Base-by-base conservation (phyloP, 805 yeast species). In the Barnettozyma sucrosica region DNA sequence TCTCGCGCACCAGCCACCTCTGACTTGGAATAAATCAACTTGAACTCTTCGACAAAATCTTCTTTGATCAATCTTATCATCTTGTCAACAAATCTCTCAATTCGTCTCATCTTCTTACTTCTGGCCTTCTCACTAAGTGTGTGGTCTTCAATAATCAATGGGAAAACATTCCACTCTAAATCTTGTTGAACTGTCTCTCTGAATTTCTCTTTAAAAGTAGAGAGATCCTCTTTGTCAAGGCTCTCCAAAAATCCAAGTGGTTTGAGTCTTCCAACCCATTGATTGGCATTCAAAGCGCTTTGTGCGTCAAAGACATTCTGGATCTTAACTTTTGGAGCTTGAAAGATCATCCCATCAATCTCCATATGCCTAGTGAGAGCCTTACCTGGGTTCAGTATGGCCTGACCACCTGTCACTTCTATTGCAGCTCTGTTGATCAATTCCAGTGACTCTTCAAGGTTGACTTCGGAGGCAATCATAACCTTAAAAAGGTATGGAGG, bases 181-280 rank as follows among this genome's bases (percentile, higher is more conserved):
- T 47, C 50, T 13, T 33, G 25, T 16, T 32, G 21, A 7, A 23
- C 19, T 26, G 30, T 28, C 16, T 39, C 41, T 24, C 16, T 26
- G 14, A 47, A 47, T 5, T 19, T 28, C 5, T 24, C 7, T 18
- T 28, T 43, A 13, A 47, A 47, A 13, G 28, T 7, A 0, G 28
- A 23, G 20, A 39, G n/a, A 5, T 32, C 37, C 4, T 39, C 32
- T 9, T 18, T 33, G 18, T 10, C 6, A 4, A n/a, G 9, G 16
- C 18, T 19, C 30, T 39, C 21, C n/a, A 25, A 5, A 26, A 49
- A 43, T 21, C 25, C 19, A 16, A 43, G 13, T 13, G 41, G 36
- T 37, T 49, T 49, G 32, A 49, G 41, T 16, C 52, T 42, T 26
- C 8, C 20, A 11, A 44, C 45, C 47, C 47, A 47, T 2, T 28